phyloP scores from a whole-genome alignment of 2,329 filamentous ascomycete genomes.

The Aspergillus quadricinctus region DNA sequence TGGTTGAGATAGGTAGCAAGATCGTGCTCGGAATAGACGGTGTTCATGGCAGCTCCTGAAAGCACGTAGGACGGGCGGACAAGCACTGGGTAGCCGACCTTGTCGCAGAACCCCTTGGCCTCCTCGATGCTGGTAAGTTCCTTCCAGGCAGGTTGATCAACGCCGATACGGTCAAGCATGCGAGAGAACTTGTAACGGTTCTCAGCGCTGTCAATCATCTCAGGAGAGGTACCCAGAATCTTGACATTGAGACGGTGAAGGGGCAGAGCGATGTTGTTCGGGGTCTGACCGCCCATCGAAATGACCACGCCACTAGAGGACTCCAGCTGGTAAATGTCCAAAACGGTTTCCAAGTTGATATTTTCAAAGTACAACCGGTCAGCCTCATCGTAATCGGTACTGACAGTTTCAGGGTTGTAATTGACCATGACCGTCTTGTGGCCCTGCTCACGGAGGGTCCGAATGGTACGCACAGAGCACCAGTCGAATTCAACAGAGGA shows the following conservation, averaged over 20 bases:
- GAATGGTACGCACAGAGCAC: slow-evolving; percentile 93
- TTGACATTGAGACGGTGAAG: slow-evolving; percentile 86
- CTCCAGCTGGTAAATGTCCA: slow-evolving; percentile 92
- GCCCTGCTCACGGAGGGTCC: slow-evolving; percentile 76
- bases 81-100: slow-evolving; percentile 86
- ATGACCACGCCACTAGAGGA: slow-evolving; percentile 78
- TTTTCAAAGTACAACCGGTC: slow-evolving; percentile 96
- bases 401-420: slow-evolving; percentile 85
- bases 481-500: slow-evolving; percentile 99
- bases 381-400: slow-evolving; percentile 89
- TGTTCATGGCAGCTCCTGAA: slow-evolving; percentile 98
- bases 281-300: slow-evolving; percentile 95
- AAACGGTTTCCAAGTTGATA: slow-evolving; percentile 81
- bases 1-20: slow-evolving; percentile 83
- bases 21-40: slow-evolving; percentile 93
- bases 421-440: slow-evolving; percentile 97
- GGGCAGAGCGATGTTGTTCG: slow-evolving; percentile 93
- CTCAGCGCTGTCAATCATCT: slow-evolving; percentile 98
- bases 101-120: slow-evolving; percentile 78
- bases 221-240: slow-evolving; percentile 89
- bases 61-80: slow-evolving; percentile 95
- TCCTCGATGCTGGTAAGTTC: slow-evolving; percentile 93
- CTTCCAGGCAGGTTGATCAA: slow-evolving; percentile 98
- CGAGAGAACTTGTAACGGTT: slow-evolving; percentile 98
- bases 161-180: slow-evolving; percentile 89